Base-by-base conservation (phyloP, 352 stramenopile species). In the Globisporangium parvum region DNA sequence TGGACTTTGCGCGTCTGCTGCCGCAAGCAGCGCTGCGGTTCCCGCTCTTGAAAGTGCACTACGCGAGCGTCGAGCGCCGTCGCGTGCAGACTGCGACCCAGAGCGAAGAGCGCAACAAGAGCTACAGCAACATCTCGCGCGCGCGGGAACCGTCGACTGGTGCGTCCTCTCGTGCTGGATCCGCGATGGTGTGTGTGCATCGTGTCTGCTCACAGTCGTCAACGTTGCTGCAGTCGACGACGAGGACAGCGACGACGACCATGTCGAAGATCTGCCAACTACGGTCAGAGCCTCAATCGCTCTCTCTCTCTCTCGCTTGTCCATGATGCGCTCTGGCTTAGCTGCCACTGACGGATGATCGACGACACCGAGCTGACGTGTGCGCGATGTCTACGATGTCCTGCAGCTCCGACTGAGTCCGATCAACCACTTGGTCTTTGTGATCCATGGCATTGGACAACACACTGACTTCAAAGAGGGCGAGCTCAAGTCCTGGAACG, bases 381-480 rank as follows among this genome's bases (percentile, higher is more conserved):
- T 35, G 15, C 23, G 18, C n/a, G 3, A 28, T 35, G 6, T 24
- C 11, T 9, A 2, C 8, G 41, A 49, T 47, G 18, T 51, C 46
- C 17, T 68, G 17, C 59, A 94, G 85, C 73, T 94, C 6, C 75
- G 82, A 47, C 55, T 93, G 28, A 64, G 60, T 12, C 85, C 78
- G 12, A 68, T 95, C 26, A 93, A 95, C 44, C 85, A 95, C 40
- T 70, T 95, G 40, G 73, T 95, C 45, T 95, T 95, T 47, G 67
- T 95, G 21, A 95, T 95, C 47, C 85, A 95, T 41, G 85, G 85
- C 5, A 95, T 95, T 23, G 85, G 85, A 24, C 78, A 90, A 26
- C 85, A 94, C 55, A 83, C 87, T 10, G 85, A 94, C 53, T 94
- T 94, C 52, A 81, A 89, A 33, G 85, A 93, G 50, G 81, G 81